phyloP scores from a whole-genome alignment of 768 basidiomycete genomes.

The Suillus cothurnatus region DNA sequence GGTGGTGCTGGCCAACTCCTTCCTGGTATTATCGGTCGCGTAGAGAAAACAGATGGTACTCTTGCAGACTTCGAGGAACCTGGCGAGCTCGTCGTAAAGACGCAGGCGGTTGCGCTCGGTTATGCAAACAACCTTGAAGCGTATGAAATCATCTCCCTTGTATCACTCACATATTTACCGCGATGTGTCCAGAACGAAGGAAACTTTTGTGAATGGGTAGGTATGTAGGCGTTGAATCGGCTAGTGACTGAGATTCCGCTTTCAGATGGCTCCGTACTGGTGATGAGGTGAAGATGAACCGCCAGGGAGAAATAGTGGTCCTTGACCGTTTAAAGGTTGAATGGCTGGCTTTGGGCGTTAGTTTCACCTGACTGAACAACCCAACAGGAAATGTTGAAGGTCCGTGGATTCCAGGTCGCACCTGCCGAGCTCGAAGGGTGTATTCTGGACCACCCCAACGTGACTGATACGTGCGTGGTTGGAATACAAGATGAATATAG shows the following conservation, averaged over 20 bases:
- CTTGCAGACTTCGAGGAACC: slow-evolving; percentile 58
- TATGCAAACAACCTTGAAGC: slow-evolving; percentile 62
- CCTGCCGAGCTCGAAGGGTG: slow-evolving; percentile 71
- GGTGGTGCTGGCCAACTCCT: slow-evolving; percentile 62
- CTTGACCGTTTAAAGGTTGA: slow-evolving; percentile 76
- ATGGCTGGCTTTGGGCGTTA: background rate
- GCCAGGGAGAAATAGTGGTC: slow-evolving; percentile 62
- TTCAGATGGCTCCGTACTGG: slow-evolving; percentile 67
- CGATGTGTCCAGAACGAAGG: slow-evolving; percentile 48
- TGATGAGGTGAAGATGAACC: slow-evolving; percentile 69
- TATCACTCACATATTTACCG: slow-evolving; percentile 13
- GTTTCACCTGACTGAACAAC: background rate
- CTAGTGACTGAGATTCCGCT: slow-evolving; percentile 6
- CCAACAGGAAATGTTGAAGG: slow-evolving; percentile 72
- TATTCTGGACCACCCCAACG: slow-evolving; percentile 59
- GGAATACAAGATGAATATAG: slow-evolving; percentile 72
- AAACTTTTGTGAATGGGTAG: slow-evolving; percentile 58
- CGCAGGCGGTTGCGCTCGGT: slow-evolving; percentile 60
- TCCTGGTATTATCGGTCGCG: slow-evolving; percentile 56
- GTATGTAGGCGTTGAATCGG: background rate
- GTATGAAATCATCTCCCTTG: slow-evolving; percentile 39
- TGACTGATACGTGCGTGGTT: slow-evolving; percentile 65
- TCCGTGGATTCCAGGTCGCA: slow-evolving; percentile 58
- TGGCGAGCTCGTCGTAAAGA: slow-evolving; percentile 62
- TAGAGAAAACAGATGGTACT: slow-evolving; percentile 60